Evolutionary conservation across 1,139 yeast genomes (phyloP), one percentile per base, ranked within the genome.

Genomic region (Yamadazyma kanchanaburiensis): DNA sequence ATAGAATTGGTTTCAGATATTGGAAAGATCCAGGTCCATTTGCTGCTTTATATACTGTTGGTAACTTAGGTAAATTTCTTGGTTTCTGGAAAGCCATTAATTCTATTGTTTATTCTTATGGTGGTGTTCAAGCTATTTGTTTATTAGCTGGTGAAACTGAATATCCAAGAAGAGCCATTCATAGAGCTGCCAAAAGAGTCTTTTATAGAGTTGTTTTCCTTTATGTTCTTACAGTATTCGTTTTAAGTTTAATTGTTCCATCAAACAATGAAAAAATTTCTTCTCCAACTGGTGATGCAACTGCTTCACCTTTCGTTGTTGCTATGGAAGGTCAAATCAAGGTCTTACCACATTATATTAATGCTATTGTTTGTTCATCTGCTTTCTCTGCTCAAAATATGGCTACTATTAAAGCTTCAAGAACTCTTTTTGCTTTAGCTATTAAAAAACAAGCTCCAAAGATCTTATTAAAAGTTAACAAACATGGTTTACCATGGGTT

Each of bases 351-450:
- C 81, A 79, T 46, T 65, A 82, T 30, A 65, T 83, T 43, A 83
- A 83, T 48, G 89, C 80, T 2, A 76, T 76, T 42, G 77, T 83
- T 34, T 58, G 82, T 49, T 60, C 81, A 7, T 80, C 83, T 34
- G 83, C 84, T 32, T 71, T 80, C 40, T 77, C 85, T 10, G 84
- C 89, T 8, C 78, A 83, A 28, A 82, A 81, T 56, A 79, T 88
- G 0, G 85, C 78, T 55, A 60, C 80, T 38, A 82, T 80, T 55
- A 78, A 82, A 35, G 79, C 83, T 13, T 72, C 88, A 9, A 71
- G 91, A 65, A 74, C 80, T 11, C 59, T 80, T 24, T 82, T 76
- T 49, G 79, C 83, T 25, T 58, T 81, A 40, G 72, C 87, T 6
- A 63, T 64, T 34, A 74, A 74, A 48, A 80, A 81, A 12, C 69